Evolutionary conservation across 441 rosid genomes (phyloP).

Genomic region (Bruguiera hainesii): DNA sequence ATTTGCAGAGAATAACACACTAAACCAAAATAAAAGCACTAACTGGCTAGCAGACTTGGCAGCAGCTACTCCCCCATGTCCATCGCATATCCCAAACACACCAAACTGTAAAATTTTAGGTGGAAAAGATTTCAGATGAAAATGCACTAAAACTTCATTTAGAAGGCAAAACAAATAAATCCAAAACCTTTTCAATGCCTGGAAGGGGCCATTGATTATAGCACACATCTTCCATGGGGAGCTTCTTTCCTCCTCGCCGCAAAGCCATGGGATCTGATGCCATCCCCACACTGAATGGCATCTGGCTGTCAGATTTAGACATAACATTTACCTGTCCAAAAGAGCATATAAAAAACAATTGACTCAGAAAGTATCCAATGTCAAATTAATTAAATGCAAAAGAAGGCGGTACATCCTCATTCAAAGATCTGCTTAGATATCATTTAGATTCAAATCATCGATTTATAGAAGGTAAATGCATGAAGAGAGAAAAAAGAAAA

Average conservation of each 20-base stretch:
- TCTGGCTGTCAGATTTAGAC: constrained; percentile 45
- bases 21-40: constrained; percentile 38
- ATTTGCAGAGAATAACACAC: constrained; percentile 16
- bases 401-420: too few relatives aligned
- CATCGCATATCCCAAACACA: constrained; percentile 92
- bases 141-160: background rate
- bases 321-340: constrained; percentile 65
- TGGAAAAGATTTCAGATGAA: constrained; percentile 19
- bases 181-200: constrained; percentile 60
- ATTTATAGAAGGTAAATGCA: constrained; percentile 3
- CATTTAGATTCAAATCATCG: background rate
- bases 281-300: constrained; percentile 78
- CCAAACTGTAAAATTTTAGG: constrained; percentile 69
- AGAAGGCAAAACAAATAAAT: background rate
- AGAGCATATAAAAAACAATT: background rate
- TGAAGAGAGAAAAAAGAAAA: background rate
- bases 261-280: constrained; percentile 95
- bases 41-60: constrained; percentile 91
- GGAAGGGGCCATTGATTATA: constrained; percentile 93
- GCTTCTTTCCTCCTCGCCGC: constrained; percentile 92
- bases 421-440: too few relatives aligned
- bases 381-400: too few relatives aligned
- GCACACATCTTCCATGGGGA: constrained; percentile 95
- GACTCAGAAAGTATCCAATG: too few relatives aligned
- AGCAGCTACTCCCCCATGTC: constrained; percentile 90